Evolutionary conservation across 108 stramenopile species (phyloP).

Genomic region (Nannochloropsis salina): DNA sequence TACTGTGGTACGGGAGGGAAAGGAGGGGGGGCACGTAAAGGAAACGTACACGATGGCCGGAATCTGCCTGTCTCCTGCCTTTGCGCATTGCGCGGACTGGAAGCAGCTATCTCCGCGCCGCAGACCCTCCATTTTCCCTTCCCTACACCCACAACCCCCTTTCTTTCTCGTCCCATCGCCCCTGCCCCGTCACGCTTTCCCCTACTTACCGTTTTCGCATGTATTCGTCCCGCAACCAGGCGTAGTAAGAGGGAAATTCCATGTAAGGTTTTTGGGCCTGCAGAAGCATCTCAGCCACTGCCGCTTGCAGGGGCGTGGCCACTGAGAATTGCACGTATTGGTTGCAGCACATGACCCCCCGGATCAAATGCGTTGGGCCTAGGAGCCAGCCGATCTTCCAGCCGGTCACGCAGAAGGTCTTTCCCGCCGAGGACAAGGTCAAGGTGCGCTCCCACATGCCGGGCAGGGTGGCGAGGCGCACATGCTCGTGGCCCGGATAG

Average conservation of each 20-base stretch:
- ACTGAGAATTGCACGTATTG: slow-evolving; percentile 84
- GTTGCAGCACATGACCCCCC: slow-evolving; percentile 18
- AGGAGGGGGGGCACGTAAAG: background rate
- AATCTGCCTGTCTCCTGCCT: too few relatives aligned
- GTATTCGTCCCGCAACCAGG: background rate
- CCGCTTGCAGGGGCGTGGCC: slow-evolving; percentile 73
- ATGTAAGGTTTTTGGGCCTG: slow-evolving; percentile 70
- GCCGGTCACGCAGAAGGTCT: slow-evolving; percentile 95
- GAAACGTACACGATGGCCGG: background rate
- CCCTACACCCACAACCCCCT: too few relatives aligned
- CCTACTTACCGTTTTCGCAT: background rate
- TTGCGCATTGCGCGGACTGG: too few relatives aligned
- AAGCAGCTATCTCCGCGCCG: too few relatives aligned
- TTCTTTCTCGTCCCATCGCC: too few relatives aligned
- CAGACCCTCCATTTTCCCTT: background rate
- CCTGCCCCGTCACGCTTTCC: background rate
- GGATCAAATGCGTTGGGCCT: slow-evolving; percentile 66
- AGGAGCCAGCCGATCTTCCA: slow-evolving; percentile 94
- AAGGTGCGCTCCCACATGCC: slow-evolving; percentile 71
- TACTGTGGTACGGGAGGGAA: background rate
- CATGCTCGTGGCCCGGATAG: slow-evolving; percentile 58
- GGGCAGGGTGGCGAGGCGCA: slow-evolving; percentile 56
- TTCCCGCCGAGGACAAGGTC: slow-evolving; percentile 93
- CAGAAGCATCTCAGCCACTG: slow-evolving; percentile 64
- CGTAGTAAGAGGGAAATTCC: slow-evolving; percentile 41